These are phyloP conservation scores for Lentinula novae-zelandiae DNA, from an alignment of 1,284 basidiomycete species.

Conservation along the genomic window DNA sequence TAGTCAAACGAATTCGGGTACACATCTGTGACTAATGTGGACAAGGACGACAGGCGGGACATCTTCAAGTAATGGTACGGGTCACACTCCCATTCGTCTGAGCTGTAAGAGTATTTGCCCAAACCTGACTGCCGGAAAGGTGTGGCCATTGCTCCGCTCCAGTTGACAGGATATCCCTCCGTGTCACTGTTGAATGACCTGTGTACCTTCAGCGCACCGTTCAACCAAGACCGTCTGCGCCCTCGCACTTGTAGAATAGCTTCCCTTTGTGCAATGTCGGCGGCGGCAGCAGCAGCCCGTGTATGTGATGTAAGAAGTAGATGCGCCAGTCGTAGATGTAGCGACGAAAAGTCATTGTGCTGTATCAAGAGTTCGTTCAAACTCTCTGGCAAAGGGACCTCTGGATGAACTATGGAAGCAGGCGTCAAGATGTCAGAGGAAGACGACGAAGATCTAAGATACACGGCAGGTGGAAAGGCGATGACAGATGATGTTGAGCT, in stretches of 20 bases:
- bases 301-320: slow-evolving; percentile 34
- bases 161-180: not conserved
- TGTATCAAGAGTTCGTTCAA: slow-evolving; percentile 4
- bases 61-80: slow-evolving; percentile 1
- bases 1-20: slow-evolving; percentile 12
- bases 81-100: slow-evolving; percentile 29
- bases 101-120: slow-evolving; percentile 30
- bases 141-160: slow-evolving; percentile 26
- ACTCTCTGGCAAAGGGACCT: slow-evolving; percentile 1
- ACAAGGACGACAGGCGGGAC: not conserved
- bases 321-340: slow-evolving; percentile 36
- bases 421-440: not conserved
- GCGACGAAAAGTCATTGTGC: slow-evolving; percentile 19
- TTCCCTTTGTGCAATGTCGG: slow-evolving; percentile 36
- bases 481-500: not conserved
- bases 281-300: slow-evolving; percentile 30
- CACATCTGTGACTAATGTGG: not conserved
- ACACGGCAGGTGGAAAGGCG: not conserved
- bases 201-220: slow-evolving; percentile 32
- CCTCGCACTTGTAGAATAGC: slow-evolving; percentile 46
- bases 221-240: slow-evolving; percentile 53
- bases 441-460: not conserved
- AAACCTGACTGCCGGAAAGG: slow-evolving; percentile 40
- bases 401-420: slow-evolving; percentile 10
- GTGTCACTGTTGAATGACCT: not conserved